Conservation (phyloP, 2,329 filamentous ascomycete species). For the Aureobasidium namibiae region DNA sequence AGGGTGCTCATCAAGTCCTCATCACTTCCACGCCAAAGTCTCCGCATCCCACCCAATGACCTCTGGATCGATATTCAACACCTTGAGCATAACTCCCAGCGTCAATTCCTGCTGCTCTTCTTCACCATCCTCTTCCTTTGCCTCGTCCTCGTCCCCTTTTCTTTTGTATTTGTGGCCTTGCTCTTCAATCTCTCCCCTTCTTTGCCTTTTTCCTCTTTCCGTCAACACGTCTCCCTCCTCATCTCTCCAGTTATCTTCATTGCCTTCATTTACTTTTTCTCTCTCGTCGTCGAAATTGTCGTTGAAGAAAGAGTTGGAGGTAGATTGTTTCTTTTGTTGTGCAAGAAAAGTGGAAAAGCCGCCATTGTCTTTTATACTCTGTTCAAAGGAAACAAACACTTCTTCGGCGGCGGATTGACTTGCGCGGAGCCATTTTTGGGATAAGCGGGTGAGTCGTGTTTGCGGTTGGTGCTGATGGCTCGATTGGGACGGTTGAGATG, state of each 20-base stretch:
- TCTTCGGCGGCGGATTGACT: slow-evolving; percentile 59
- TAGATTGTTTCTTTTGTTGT: slow-evolving; percentile 26
- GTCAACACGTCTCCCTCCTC: slow-evolving; percentile 31
- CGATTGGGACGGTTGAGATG: too few species aligned
- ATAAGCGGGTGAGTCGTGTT: slow-evolving; percentile 37
- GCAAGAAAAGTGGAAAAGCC: slow-evolving; percentile 47
- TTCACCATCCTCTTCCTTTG: slow-evolving; percentile 22
- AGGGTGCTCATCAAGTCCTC: too few species aligned
- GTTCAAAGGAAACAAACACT: slow-evolving; percentile 52
- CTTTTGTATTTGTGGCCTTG: too few species aligned
- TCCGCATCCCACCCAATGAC: slow-evolving; percentile 56
- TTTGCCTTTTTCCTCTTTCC: slow-evolving; percentile 41
- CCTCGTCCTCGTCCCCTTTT: slow-evolving; percentile 29
- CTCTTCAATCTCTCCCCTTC: slow-evolving; percentile 38
- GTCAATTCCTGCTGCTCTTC: slow-evolving; percentile 51
- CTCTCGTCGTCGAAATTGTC: background rate
- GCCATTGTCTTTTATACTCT: slow-evolving; percentile 55
- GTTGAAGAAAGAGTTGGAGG: slow-evolving; percentile 23
- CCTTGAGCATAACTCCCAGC: slow-evolving; percentile 61
- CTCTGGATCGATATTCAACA: slow-evolving; percentile 53
- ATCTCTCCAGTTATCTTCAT: slow-evolving; percentile 22
- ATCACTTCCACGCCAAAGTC: slow-evolving; percentile 45
- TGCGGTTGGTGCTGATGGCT: too few species aligned
- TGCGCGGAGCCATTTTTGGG: slow-evolving; percentile 54
- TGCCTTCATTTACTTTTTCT: slow-evolving; percentile 20